Percentiles rank a stretch among this genome's conserved stretches.
Conservation (phyloP, 768 basidiomycete species). For the Lentinula edodes region DNA sequence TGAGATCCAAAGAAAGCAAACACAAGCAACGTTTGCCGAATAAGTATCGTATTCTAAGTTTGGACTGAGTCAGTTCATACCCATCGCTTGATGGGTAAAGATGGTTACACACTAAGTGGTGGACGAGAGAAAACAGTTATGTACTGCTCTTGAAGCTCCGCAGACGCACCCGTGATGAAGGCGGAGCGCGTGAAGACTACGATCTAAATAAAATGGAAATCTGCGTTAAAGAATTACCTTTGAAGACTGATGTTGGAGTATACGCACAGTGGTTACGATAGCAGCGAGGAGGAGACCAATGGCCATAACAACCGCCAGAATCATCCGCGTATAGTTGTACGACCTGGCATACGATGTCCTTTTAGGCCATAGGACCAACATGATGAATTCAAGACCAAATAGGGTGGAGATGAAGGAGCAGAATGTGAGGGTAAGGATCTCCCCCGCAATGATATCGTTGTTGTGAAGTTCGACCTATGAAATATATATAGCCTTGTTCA, state of each 20-base stretch:
- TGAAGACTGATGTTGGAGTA: not conserved
- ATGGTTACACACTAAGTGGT: not conserved
- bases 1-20: not conserved
- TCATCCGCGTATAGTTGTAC: not conserved
- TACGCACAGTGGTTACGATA: not conserved
- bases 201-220: not conserved
- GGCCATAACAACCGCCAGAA: not conserved
- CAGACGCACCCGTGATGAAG: not conserved
- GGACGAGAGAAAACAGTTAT: not conserved
- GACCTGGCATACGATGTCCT: not conserved
- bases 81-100: not conserved
- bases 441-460: not conserved
- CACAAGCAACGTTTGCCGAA: not conserved
- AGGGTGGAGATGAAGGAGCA: not conserved
- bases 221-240: no score
- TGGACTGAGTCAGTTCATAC: no score
- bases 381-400: not conserved
- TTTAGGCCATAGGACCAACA: not conserved
- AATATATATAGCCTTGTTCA: not conserved
- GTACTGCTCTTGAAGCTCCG: not conserved
- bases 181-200: not conserved
- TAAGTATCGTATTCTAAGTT: not conserved
- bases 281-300: not conserved
- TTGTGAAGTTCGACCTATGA: not conserved
- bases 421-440: not conserved